These are phyloP conservation scores for Trichosporon coremiiforme DNA, from an alignment of 1,284 basidiomycete genomes.

Conservation along the genomic window DNA sequence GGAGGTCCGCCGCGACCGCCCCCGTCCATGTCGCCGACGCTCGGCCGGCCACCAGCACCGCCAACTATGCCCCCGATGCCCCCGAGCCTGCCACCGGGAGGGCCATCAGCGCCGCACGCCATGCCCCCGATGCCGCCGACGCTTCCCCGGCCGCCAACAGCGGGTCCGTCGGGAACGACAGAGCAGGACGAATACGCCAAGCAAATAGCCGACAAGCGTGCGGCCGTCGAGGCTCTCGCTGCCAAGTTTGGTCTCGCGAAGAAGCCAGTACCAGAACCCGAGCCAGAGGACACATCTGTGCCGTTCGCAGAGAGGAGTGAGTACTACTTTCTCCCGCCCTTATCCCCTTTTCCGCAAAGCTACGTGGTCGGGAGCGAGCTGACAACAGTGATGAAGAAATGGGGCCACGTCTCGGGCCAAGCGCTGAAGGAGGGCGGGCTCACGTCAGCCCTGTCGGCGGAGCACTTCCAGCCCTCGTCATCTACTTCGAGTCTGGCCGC, in stretches of 20 bases:
- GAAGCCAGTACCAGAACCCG: not conserved
- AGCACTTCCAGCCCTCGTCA: slow-evolving; percentile 57
- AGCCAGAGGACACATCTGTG: slow-evolving; percentile 21
- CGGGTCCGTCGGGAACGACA: not conserved
- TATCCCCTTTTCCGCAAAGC: too few relatives aligned
- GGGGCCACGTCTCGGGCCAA: slow-evolving; percentile 90
- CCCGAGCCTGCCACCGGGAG: slow-evolving; percentile 5
- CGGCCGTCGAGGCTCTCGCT: slow-evolving; percentile 78
- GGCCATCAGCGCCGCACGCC: slow-evolving; percentile 25
- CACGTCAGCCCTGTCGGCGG: slow-evolving; percentile 78
- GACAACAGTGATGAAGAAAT: slow-evolving; percentile 63
- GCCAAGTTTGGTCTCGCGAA: slow-evolving; percentile 41
- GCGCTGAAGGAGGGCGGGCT: slow-evolving; percentile 83
- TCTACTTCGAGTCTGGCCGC: not conserved
- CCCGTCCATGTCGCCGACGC: slow-evolving; percentile 12
- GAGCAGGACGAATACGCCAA: slow-evolving; percentile 16
- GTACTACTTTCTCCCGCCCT: slow-evolving; percentile 23
- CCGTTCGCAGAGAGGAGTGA: slow-evolving; percentile 53
- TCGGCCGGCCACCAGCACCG: slow-evolving; percentile 2
- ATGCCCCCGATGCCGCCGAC: slow-evolving; percentile 17
- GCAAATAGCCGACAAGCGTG: slow-evolving; percentile 62
- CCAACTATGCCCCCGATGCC: slow-evolving; percentile 20
- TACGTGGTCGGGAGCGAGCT: too few relatives aligned
- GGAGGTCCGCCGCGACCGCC: slow-evolving; percentile 1
- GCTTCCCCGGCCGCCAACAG: not conserved